Conservation (phyloP, 768 basidiomycete species). For the Rhodosporidiobolus sp. region DNA sequence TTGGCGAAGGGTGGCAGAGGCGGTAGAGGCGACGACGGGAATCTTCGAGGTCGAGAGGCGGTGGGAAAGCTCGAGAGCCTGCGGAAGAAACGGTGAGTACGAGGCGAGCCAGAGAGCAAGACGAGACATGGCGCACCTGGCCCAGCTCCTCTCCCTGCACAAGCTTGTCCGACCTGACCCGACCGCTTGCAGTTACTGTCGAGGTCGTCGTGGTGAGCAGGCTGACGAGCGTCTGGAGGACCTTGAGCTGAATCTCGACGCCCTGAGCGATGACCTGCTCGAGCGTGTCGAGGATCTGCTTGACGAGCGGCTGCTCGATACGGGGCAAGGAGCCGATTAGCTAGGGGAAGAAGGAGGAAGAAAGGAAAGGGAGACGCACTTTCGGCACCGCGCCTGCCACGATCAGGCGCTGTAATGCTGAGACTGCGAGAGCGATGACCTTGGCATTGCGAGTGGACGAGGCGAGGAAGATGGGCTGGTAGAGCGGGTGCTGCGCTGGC, state of each 20-base stretch:
- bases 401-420: conserved; percentile 86
- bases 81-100: background rate
- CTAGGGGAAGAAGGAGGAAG: background rate
- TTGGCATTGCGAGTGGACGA: conserved; percentile 90
- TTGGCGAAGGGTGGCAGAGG: conserved; percentile 91
- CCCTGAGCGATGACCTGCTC: conserved; percentile 84
- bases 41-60: conserved; percentile 92
- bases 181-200: background rate
- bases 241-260: conserved; percentile 92
- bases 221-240: conserved; percentile 75
- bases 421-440: conserved; percentile 85
- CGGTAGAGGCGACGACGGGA: conserved; percentile 93
- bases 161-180: background rate
- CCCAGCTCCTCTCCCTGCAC: conserved; percentile 76
- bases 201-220: conserved; percentile 55
- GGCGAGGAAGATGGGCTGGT: conserved; percentile 87
- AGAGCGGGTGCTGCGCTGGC: conserved; percentile 52
- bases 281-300: conserved; percentile 77
- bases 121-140: conserved; percentile 62
- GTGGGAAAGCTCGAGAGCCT: conserved; percentile 65
- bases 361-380: background rate
- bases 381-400: conserved; percentile 52
- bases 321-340: background rate
- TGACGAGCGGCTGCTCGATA: conserved; percentile 63
- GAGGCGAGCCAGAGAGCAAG: background rate